Conservation (phyloP, 208 protist genomes). For the Naegleria lovaniensis region DNA sequence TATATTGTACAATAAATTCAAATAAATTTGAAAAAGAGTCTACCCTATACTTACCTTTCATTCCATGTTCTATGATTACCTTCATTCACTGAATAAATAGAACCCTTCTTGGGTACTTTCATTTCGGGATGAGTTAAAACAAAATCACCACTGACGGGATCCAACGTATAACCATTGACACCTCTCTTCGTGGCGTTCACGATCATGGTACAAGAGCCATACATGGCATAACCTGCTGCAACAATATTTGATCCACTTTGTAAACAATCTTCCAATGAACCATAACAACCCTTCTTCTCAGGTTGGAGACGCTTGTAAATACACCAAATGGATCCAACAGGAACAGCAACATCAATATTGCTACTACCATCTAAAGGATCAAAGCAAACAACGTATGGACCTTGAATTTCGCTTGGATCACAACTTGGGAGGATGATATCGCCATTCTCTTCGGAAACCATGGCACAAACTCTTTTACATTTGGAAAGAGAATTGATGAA, state of each 20-base stretch:
- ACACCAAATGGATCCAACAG: constrained; percentile 84
- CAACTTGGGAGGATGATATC: background rate
- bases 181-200: constrained; percentile 78
- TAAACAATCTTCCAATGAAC: constrained; percentile 18
- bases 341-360: constrained; percentile 94
- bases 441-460: constrained; percentile 56
- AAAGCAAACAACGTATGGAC: background rate
- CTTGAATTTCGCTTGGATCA: background rate
- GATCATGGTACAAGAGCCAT: constrained; percentile 78
- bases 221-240: constrained; percentile 77
- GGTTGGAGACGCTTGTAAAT: constrained; percentile 61
- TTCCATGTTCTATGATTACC: constrained; percentile 52
- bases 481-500: background rate
- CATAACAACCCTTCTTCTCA: background rate
- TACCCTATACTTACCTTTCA: too few relatives aligned
- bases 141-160: constrained; percentile 90
- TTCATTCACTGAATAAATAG: constrained; percentile 96
- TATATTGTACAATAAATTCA: background rate
- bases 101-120: constrained; percentile 69
- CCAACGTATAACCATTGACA: constrained; percentile 84
- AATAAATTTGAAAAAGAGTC: too few relatives aligned
- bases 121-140: constrained; percentile 87
- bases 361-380: constrained; percentile 74
- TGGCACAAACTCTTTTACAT: constrained; percentile 38
- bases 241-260: constrained; percentile 64